phyloP scores from a whole-genome alignment of 805 yeast genomes.

The Lipomyces spencermartinsiae region DNA sequence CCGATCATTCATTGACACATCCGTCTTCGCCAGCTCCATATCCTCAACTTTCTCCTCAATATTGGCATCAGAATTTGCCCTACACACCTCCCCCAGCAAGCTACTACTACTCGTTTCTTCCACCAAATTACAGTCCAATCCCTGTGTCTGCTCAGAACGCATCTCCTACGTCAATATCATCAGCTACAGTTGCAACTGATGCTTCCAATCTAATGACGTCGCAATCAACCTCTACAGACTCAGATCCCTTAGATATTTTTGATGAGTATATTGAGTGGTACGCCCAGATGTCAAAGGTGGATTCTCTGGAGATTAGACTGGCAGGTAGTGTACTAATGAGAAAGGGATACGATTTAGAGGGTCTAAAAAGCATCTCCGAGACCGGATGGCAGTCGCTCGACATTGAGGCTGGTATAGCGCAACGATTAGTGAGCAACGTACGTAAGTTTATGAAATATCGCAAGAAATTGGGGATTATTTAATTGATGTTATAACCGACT shows the following conservation, averaged over 20 bases:
- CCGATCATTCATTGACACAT: not conserved
- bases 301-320: not conserved
- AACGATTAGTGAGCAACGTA: not conserved
- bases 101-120: not conserved
- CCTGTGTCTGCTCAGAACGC: not conserved
- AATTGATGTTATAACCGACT: not conserved
- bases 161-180: not conserved
- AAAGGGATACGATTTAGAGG: slow-evolving; percentile 1
- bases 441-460: not conserved
- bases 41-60: slow-evolving; percentile 6
- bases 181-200: slow-evolving; percentile 1
- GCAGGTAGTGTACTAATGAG: too few relatives aligned
- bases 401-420: not conserved
- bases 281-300: not conserved
- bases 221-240: not conserved
- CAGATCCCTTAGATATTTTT: not conserved
- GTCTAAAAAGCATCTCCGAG: slow-evolving; percentile 1
- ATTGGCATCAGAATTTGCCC: not conserved
- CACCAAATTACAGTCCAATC: not conserved
- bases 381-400: slow-evolving; percentile 1
- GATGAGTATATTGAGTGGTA: not conserved
- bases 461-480: not conserved
- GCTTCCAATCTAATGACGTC: not conserved
- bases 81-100: not conserved
- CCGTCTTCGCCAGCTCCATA: not conserved